A percentile compares a stretch with the other conserved stretches of the same genome.
These are phyloP conservation scores for Fusarium pininemorale DNA, from an alignment of 2,329 filamentous ascomycete species.

Conservation along the genomic window DNA sequence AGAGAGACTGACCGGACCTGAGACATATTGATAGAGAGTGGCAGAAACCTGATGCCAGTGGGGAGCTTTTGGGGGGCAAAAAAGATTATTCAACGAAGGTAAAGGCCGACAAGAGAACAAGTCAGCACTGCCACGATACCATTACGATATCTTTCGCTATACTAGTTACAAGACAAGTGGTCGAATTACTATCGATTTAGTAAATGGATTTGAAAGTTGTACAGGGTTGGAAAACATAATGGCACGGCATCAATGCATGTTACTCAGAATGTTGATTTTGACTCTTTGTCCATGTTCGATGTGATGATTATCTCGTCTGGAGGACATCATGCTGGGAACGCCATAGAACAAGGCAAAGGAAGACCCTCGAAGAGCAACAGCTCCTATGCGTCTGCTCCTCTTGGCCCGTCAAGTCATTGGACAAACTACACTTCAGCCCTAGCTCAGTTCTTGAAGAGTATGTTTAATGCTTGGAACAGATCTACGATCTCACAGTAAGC, in stretches of 20 bases:
- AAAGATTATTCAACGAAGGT: too few species aligned
- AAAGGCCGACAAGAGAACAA: too few species aligned
- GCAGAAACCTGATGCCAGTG: not conserved
- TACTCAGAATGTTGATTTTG: too few species aligned
- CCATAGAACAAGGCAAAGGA: too few species aligned
- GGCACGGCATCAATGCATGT: rapidly evolving
- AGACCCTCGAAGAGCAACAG: not conserved
- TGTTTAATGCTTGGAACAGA: not conserved
- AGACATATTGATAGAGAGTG: too few species aligned
- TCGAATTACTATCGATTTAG: too few species aligned
- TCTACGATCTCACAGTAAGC: not conserved
- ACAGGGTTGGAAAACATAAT: not conserved
- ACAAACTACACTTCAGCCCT: too few species aligned
- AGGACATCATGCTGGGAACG: not conserved
- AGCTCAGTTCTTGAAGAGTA: not conserved
- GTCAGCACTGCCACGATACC: too few species aligned
- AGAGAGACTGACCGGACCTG: too few species aligned
- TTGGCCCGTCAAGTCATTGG: rapidly evolving
- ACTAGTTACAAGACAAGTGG: not conserved
- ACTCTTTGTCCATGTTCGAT: rapidly evolving
- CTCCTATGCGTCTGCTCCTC: too few species aligned
- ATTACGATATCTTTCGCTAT: not conserved
- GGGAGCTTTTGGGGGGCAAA: too few species aligned
- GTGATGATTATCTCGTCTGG: not conserved
- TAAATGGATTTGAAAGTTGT: rapidly evolving